Percentiles rank a stretch among this genome's conserved stretches.
Conservation (phyloP, 106 monocot genomes). For the Platanthera zijinensis region DNA sequence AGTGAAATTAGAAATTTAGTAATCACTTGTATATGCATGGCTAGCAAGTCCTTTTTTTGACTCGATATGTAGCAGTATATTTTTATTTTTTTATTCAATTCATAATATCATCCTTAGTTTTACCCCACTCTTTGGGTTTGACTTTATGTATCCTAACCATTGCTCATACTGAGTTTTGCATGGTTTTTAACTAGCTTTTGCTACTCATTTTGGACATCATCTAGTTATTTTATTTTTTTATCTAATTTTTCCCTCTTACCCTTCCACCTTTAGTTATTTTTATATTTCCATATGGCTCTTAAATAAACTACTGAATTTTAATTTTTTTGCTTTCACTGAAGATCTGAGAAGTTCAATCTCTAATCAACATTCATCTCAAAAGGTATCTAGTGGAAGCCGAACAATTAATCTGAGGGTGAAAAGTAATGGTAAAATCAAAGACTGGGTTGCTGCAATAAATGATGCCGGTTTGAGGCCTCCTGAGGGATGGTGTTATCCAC, state of each 20-base stretch:
- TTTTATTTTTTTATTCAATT: neutral
- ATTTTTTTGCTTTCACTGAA: constrained; percentile 16
- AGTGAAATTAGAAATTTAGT: neutral
- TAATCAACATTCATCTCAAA: constrained; percentile 25
- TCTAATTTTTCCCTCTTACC: neutral
- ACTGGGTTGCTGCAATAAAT: constrained; percentile 91
- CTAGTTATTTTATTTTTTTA: neutral
- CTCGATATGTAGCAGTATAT: neutral
- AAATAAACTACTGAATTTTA: constrained; percentile 3
- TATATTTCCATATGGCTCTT: constrained; percentile 3
- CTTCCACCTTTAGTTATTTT: neutral
- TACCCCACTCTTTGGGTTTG: neutral
- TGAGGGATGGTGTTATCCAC: constrained; percentile 92
- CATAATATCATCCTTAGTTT: neutral
- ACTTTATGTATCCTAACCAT: neutral
- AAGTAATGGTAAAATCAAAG: constrained; percentile 70
- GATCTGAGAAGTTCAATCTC: constrained; percentile 15
- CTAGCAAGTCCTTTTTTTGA: neutral
- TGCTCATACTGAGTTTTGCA: neutral
- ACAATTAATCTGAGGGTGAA: constrained; percentile 58
- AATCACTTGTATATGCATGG: neutral
- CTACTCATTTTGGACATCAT: neutral
- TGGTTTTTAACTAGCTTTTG: neutral
- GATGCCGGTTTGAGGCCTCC: constrained; percentile 71
- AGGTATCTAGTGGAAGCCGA: constrained; percentile 83